phyloP scores from a whole-genome alignment of 1,284 basidiomycete species.

The Lentinula novae-zelandiae region DNA sequence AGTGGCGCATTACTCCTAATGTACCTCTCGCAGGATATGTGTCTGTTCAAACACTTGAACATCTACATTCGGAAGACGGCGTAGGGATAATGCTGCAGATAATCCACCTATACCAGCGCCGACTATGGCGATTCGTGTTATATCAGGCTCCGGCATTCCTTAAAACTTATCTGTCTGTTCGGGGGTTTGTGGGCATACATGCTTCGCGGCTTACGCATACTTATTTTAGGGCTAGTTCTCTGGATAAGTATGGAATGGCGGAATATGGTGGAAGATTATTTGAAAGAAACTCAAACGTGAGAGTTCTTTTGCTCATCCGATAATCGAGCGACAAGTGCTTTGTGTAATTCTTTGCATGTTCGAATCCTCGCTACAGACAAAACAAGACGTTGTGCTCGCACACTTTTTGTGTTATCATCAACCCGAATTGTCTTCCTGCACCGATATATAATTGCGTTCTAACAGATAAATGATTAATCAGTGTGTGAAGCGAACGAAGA shows the following conservation, averaged over 20 bases:
- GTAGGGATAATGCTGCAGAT: neutral
- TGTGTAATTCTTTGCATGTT: too few relatives aligned
- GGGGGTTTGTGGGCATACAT: too few relatives aligned
- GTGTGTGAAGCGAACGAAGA: neutral
- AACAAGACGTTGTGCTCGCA: neutral
- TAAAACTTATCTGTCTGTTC: too few relatives aligned
- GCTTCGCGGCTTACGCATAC: too few relatives aligned
- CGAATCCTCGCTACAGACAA: too few relatives aligned
- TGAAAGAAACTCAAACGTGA: neutral
- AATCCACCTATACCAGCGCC: slow-evolving; percentile 9
- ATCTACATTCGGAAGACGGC: slow-evolving; percentile 1
- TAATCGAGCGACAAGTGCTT: neutral
- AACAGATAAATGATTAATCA: neutral
- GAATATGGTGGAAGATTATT: neutral
- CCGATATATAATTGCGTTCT: neutral
- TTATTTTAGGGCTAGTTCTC: too few relatives aligned
- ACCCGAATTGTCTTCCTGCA: too few relatives aligned
- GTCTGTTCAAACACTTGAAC: slow-evolving; percentile 8
- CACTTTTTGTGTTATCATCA: too few relatives aligned
- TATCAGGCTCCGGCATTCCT: too few relatives aligned
- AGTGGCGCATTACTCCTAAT: too few relatives aligned
- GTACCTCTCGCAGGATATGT: slow-evolving; percentile 2
- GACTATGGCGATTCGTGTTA: slow-evolving; percentile 4
- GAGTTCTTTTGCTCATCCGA: neutral
- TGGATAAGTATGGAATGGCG: neutral